Base-by-base conservation (phyloP, 805 yeast genomes). In the Metschnikowia shivogae region DNA sequence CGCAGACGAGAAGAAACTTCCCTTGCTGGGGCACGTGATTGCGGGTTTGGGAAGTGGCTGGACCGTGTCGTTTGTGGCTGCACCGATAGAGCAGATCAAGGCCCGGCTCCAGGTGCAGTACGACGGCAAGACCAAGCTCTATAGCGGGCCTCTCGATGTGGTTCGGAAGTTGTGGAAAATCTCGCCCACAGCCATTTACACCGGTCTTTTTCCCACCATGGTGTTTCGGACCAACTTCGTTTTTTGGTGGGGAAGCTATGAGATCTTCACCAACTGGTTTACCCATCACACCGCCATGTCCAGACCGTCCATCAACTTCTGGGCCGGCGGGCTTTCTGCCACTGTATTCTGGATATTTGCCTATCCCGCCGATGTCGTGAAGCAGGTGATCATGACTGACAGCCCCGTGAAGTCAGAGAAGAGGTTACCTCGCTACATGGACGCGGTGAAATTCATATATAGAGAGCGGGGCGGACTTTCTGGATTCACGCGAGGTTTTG, bases 211-310 rank as follows among this genome's bases (percentile, higher is more conserved):
- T n/a, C 81, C 95, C 12, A 89, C 97, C 0, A 78, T 89, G 84
- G 76, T 89, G 11, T 89, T 89, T 69, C 75, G 97, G 60, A 81
- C 95, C 1, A 86, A 86, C 64, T 89, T 89, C 61, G 74, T 86
- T 30, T 86, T 87, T 47, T 88, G 95, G 92, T 89, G 97, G 97
- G 96, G 96, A 1, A 81, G 95, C 0, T 89, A 89, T 61, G 95
- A 88, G 59, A 45, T 88, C 7, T 75, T 89, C 61, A 86, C 95
- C 6, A 71, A 76, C 44, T 82, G 76, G 73, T 81, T 89, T 64
- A 74, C 77, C 52, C 69, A 72, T 5, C 71, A 86, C 55, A 88
- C 96, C 1, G 64, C 67, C 33, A 53, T 88, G 73, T 78, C 84
- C 39, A 77, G 77, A 34, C 80, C 93, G 1, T 71, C 89, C 0